phyloP scores from a whole-genome alignment of 306 rosid species.

The Vicia sativa region DNA sequence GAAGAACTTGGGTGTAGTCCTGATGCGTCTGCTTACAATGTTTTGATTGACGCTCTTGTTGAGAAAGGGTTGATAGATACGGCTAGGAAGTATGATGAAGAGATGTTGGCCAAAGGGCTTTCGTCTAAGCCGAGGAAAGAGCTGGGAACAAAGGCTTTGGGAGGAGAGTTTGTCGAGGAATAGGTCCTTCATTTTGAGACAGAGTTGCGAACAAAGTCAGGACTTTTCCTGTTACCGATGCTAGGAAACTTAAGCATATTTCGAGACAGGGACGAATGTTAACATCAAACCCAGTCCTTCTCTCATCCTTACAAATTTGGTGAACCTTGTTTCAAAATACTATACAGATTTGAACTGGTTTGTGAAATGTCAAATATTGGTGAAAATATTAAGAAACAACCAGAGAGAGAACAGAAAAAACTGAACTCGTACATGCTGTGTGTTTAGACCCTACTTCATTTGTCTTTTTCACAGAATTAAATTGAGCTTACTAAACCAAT shows the following conservation, averaged over 20 bases:
- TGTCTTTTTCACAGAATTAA: too few species aligned
- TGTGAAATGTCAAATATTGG: not conserved
- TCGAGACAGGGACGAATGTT: not conserved
- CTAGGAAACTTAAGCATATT: not conserved
- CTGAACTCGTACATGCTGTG: not conserved
- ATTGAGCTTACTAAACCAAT: not conserved
- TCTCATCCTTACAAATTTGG: not conserved
- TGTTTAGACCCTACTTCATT: too few species aligned
- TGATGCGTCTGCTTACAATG: constrained; percentile 78
- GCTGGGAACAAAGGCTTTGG: constrained; percentile 55
- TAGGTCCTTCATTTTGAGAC: not conserved
- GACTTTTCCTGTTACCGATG: too few species aligned
- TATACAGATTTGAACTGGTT: constrained; percentile 7
- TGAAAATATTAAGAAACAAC: not conserved
- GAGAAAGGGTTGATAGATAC: constrained; percentile 73
- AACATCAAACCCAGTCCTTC: not conserved
- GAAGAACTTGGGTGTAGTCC: constrained; percentile 80
- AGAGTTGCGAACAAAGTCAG: too few species aligned
- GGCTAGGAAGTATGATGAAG: constrained; percentile 84
- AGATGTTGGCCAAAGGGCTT: constrained; percentile 84
- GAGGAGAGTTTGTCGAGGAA: constrained; percentile 39
- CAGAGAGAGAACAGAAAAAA: not conserved
- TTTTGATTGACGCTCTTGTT: constrained; percentile 77
- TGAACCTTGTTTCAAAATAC: constrained; percentile 4
- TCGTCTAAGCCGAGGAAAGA: constrained; percentile 79